Conservation (phyloP, 1,139 yeast species). For the Meyerozyma athensensis region DNA sequence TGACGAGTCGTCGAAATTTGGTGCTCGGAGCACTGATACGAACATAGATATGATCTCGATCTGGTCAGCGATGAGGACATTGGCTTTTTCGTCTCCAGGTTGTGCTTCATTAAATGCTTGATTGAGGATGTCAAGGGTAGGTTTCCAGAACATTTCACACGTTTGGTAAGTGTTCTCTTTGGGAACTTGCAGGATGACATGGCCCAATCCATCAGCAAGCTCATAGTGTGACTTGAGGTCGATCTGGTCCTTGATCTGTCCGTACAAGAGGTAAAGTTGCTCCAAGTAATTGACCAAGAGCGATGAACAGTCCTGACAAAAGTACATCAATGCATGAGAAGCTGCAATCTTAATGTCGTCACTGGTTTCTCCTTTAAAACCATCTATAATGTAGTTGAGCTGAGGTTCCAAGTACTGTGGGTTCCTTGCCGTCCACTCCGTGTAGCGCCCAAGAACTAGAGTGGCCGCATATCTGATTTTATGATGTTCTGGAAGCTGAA, state of each 20-base stretch:
- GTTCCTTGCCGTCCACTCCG: constrained; percentile 90
- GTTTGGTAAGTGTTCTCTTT: constrained; percentile 31
- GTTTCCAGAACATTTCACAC: constrained; percentile 56
- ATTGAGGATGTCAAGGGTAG: constrained; percentile 52
- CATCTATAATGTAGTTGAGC: constrained; percentile 76
- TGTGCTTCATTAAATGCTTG: constrained; percentile 14
- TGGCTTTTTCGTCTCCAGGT: constrained; percentile 30
- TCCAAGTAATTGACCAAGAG: constrained; percentile 66
- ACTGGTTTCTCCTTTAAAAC: constrained; percentile 47
- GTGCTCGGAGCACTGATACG: constrained; percentile 51
- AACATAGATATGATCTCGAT: constrained; percentile 73
- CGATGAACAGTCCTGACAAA: constrained; percentile 85
- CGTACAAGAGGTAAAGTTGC: constrained; percentile 73
- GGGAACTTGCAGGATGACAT: constrained; percentile 60
- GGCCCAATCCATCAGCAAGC: constrained; percentile 86
- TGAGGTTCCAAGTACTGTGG: constrained; percentile 80
- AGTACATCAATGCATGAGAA: constrained; percentile 89
- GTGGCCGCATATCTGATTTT: constrained; percentile 91
- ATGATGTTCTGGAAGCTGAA: constrained; percentile 77
- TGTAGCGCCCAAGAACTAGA: constrained; percentile 86
- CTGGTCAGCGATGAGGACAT: constrained; percentile 61
- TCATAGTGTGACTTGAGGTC: constrained; percentile 73
- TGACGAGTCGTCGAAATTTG: constrained; percentile 27
- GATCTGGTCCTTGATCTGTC: constrained; percentile 50
- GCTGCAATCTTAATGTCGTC: constrained; percentile 75